Percentiles rank a stretch among this genome's conserved stretches.
Conservation (phyloP, 331 rosid species). For the Arachis monticola region DNA sequence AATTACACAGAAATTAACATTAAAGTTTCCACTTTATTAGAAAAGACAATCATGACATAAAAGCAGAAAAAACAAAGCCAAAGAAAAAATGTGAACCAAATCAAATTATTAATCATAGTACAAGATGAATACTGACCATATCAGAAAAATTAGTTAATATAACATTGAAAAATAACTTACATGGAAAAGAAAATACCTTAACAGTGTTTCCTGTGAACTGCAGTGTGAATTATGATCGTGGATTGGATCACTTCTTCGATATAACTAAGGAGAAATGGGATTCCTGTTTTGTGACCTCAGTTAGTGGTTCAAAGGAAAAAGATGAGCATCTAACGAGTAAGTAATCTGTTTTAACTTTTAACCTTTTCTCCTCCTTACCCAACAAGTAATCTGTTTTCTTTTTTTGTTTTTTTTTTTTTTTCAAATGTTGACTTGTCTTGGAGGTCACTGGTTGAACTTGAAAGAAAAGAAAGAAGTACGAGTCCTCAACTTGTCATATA, state of each 20-base stretch:
- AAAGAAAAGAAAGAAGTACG: too few species aligned
- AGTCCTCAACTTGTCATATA: too few species aligned
- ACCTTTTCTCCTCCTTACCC: constrained; percentile 14
- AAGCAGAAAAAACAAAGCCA: neutral
- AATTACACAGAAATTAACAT: neutral
- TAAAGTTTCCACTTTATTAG: neutral
- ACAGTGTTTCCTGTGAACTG: neutral
- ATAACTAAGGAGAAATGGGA: neutral
- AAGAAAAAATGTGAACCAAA: neutral
- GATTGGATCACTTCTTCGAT: neutral
- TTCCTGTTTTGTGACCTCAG: neutral
- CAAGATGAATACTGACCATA: neutral
- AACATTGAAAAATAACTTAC: neutral
- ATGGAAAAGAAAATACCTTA: constrained; percentile 13
- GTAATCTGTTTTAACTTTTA: neutral
- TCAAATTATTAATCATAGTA: neutral
- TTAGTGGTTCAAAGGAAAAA: neutral
- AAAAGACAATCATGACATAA: constrained; percentile 3
- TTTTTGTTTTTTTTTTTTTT: neutral
- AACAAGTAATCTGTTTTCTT: constrained; percentile 1
- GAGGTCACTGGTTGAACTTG: too few species aligned
- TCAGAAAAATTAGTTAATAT: neutral
- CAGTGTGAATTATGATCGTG: neutral
- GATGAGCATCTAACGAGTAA: neutral
- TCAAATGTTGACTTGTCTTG: too few species aligned